These are phyloP conservation scores for Malus hybrid DNA, from an alignment of 331 rosid species.

Conservation along the genomic window DNA sequence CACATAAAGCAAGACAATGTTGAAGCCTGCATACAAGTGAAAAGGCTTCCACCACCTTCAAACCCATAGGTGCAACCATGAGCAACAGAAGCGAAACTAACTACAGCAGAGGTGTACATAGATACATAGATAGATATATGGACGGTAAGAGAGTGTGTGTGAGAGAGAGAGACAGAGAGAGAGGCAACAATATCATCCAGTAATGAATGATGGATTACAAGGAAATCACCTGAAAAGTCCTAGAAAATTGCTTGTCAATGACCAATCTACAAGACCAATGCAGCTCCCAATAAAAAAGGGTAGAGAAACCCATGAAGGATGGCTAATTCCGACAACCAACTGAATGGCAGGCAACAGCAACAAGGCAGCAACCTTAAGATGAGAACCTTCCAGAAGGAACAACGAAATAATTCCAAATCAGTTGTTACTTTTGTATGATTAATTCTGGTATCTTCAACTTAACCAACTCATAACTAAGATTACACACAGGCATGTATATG, in stretches of 20 bases:
- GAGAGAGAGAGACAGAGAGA: neutral
- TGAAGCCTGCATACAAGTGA: conserved; percentile 77
- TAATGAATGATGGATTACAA: conserved; percentile 1
- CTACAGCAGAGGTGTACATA: neutral
- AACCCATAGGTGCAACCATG: conserved; percentile 24
- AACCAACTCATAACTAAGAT: neutral
- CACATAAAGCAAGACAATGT: conserved; percentile 59
- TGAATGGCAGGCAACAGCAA: conserved; percentile 88
- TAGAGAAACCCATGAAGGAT: conserved; percentile 87
- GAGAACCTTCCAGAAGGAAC: conserved; percentile 61
- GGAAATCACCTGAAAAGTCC: conserved; percentile 81
- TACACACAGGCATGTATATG: neutral
- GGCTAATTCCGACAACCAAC: conserved; percentile 84
- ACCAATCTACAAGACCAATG: conserved; percentile 95
- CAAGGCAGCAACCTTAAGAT: conserved; percentile 82
- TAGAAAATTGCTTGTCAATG: conserved; percentile 89
- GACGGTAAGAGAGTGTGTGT: neutral
- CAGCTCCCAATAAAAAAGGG: conserved; percentile 94
- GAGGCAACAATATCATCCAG: neutral
- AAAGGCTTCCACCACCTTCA: conserved; percentile 98
- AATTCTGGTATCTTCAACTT: neutral
- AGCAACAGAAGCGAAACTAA: conserved; percentile 15
- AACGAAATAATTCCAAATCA: conserved; percentile 8
- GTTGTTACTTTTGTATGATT: neutral
- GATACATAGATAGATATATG: too few relatives aligned